A percentile compares a stretch with the other conserved stretches of the same genome.
These are phyloP conservation scores for Xerocomellus dryophilus DNA, from an alignment of 768 basidiomycete species.

Conservation along the genomic window DNA sequence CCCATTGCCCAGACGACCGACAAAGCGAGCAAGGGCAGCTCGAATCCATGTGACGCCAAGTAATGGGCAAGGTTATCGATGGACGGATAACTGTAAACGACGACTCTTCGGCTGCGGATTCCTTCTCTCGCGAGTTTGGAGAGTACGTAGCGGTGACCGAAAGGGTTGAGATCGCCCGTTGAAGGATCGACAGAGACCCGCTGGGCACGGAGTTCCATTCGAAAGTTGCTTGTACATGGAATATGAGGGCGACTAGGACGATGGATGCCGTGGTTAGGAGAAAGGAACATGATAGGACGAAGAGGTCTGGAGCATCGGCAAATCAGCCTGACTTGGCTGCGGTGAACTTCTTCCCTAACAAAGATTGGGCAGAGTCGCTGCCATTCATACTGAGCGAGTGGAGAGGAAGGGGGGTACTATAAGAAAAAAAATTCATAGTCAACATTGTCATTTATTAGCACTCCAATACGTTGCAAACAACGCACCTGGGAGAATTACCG, in stretches of 20 bases:
- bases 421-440: not conserved
- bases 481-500: too few species aligned
- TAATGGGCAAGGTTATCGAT: conserved; percentile 10
- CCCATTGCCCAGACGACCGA: conserved; percentile 12
- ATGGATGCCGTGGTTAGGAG: conserved; percentile 1
- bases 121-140: conserved; percentile 10
- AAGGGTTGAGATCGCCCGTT: conserved; percentile 10
- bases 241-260: conserved; percentile 3
- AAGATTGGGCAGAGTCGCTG: not conserved
- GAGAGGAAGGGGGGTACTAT: not conserved
- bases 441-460: not conserved
- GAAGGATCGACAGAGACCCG: conserved; percentile 1
- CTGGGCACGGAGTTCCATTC: not conserved
- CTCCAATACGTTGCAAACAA: too few species aligned
- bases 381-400: not conserved
- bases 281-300: conserved; percentile 7
- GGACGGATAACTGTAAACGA: conserved; percentile 10
- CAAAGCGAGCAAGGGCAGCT: conserved; percentile 9
- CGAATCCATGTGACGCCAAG: conserved; percentile 3
- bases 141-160: conserved; percentile 12
- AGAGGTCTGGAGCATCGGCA: conserved; percentile 5
- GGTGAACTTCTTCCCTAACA: not conserved
- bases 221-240: not conserved
- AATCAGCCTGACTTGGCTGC: not conserved
- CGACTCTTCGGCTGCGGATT: conserved; percentile 11